phyloP scores from a whole-genome alignment of 2,329 filamentous ascomycete genomes.

The Aspergillus chevalieri region DNA sequence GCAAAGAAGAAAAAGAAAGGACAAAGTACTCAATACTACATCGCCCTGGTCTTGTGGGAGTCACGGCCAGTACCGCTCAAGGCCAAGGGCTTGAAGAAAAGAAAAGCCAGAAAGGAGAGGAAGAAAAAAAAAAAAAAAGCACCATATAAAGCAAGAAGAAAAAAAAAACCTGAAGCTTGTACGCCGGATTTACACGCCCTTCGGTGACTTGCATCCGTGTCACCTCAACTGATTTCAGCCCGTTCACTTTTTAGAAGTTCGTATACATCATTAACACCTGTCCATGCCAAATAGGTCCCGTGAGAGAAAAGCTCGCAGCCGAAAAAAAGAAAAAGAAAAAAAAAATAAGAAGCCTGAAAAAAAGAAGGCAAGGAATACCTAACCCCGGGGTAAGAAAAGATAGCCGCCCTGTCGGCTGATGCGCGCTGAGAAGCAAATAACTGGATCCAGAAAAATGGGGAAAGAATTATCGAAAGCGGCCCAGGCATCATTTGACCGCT shows the following conservation, averaged over 20 bases:
- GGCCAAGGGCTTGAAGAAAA: slow-evolving; percentile 1
- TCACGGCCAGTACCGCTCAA: background rate
- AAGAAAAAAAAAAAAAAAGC: slow-evolving; percentile 11
- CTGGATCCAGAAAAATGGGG: background rate
- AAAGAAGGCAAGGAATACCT: background rate
- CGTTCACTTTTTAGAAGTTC: slow-evolving; percentile 30
- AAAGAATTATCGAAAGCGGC: slow-evolving; percentile 6
- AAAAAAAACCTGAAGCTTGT: slow-evolving; percentile 22
- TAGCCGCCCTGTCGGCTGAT: background rate
- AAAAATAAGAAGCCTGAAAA: background rate
- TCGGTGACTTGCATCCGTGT: slow-evolving; percentile 20
- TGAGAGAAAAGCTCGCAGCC: slow-evolving; percentile 17
- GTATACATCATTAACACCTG: slow-evolving; percentile 37
- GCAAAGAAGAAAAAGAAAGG: slow-evolving; percentile 4
- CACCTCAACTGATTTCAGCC: slow-evolving; percentile 24
- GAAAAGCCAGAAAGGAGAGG: slow-evolving; percentile 10
- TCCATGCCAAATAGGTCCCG: slow-evolving; percentile 28
- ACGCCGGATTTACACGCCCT: slow-evolving; percentile 27
- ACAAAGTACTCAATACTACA: slow-evolving; percentile 8
- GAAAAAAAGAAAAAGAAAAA: slow-evolving; percentile 3
- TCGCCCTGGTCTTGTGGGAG: background rate
- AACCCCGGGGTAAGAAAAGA: background rate
- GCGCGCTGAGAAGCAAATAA: slow-evolving; percentile 3
- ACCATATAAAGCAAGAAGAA: slow-evolving; percentile 16
- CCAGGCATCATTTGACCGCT: background rate